Evolutionary conservation across 129 eudicot genomes (phyloP), one percentile per base, ranked within the genome.

Genomic region (Dittrichia graveolens): DNA sequence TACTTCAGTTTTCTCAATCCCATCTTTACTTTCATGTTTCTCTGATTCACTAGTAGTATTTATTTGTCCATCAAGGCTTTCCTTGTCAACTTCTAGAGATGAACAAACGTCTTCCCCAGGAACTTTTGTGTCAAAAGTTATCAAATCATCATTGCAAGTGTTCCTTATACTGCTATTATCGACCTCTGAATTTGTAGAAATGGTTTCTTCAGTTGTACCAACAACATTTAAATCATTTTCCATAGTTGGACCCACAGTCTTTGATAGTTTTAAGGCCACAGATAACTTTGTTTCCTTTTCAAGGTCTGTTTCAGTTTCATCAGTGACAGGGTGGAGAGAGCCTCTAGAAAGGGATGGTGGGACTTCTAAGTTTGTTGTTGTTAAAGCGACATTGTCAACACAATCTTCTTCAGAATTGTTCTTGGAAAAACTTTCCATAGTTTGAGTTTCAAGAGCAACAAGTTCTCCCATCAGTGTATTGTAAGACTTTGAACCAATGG

Each of bases 401-500:
- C 18, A 46, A 74, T 87, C 93, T 61, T 84, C 87, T 40, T 80
- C 85, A 35, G 79, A 38, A 47, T 71, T 75, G 15, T 79, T 78
- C 71, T 61, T 35, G 2, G 46, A 40, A 46, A 74, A 92, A 75
- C 72, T 64, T 50, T 63, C 78, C 76, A 79, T 67, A 66, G 64
- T 81, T 79, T 75, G 81, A 46, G 89, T 76, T 80, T 94, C 96
- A 57, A 90, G 86, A 56, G 86, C 85, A 83, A 85, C 99, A 67
- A 88, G 96, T 77, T 90, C 96, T 68, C 86, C 93, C 93, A 78
- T 88, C 42, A 90, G 81, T 19, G 91, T 84, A 61, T 94, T 90
- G 69, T 94, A 90, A 8, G 99, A 90, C 75, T 94, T 90, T 8
- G 88, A 83, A 45, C 99, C 97, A 82, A 94, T 85, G 63, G 96